Conservation (phyloP, 2,329 filamentous ascomycete species). For the Penicillium sp. region DNA sequence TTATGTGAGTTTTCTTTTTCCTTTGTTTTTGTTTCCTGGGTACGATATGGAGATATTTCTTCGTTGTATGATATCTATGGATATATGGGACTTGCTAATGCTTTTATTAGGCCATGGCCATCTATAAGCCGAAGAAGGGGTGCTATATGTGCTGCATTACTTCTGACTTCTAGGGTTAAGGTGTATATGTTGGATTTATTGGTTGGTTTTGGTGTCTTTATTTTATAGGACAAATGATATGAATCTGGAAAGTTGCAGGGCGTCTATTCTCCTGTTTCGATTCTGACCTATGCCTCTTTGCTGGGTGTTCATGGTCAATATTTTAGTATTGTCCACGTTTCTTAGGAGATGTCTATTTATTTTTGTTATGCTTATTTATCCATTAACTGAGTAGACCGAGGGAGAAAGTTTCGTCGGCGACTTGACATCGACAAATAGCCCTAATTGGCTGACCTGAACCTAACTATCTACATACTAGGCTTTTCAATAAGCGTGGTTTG, state of each 20-base stretch:
- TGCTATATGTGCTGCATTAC: conserved; percentile 15
- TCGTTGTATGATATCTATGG: neutral
- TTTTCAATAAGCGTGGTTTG: neutral
- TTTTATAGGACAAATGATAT: neutral
- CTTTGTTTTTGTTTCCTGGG: neutral
- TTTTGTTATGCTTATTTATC: neutral
- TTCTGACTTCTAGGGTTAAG: conserved; percentile 2
- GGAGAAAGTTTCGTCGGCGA: neutral
- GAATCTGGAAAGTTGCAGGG: neutral
- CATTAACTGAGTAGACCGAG: neutral
- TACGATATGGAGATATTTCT: neutral
- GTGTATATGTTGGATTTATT: neutral
- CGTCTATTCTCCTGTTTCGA: neutral
- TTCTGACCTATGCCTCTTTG: neutral
- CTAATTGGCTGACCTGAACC: neutral
- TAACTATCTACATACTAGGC: neutral
- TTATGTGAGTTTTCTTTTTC: conserved; percentile 10
- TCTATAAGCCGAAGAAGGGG: conserved; percentile 4
- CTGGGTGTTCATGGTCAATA: neutral
- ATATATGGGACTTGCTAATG: neutral
- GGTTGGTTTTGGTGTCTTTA: neutral
- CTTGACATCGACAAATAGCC: neutral
- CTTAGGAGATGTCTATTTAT: neutral
- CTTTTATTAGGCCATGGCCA: neutral
- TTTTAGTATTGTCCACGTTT: neutral